Base-by-base conservation (phyloP, 352 stramenopile species). In the Peronosclerospora sorghi region DNA sequence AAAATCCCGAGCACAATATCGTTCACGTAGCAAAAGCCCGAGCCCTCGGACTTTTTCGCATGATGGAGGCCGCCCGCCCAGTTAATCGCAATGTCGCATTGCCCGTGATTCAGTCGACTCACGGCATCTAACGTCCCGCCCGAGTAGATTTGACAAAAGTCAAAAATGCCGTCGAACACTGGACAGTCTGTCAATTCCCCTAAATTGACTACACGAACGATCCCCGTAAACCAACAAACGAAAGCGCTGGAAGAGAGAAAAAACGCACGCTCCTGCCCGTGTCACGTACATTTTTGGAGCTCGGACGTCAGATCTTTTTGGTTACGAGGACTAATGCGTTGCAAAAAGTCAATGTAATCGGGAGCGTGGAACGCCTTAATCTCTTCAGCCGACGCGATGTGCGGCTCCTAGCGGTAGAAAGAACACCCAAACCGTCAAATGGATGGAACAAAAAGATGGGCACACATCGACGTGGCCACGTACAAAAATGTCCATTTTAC, bases 1-100 rank as follows among this genome's bases (percentile, higher is more conserved):
- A 99, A 56, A 51, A 99, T 99, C 13, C 90, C 95, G 26, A 99
- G 68, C 15, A 99, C 96, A 54, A 98, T 98, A 68, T 99, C 95
- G 58, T 98, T 98, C 43, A 98, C 83, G 65, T 98, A 98, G 60
- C 94, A 98, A 54, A 98, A 98, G 4, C 84, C 86, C 12, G 71
- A 90, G 12, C 92, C 95, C 63, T 98, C 94, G 5, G 69, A 78
- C 65, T 99, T 99, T 64, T 99, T 99, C 13, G 96, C 96, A 65
- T 99, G 95, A 54, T 99, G 96, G 19, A 99, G 61, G 18, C 96
- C 96, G 17, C 96, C 96, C 5, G 85, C 87, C 95, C 95, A 99
- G 67, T 99, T 99, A 40, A 99, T 96, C 44, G 76, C 86, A 47
- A 99, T 96, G 59, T 99, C 95, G 23, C 80, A 91, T 36, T 97